Evolutionary conservation across 208 protist species (phyloP).

Genomic region (Crithidia thermophila): DNA sequence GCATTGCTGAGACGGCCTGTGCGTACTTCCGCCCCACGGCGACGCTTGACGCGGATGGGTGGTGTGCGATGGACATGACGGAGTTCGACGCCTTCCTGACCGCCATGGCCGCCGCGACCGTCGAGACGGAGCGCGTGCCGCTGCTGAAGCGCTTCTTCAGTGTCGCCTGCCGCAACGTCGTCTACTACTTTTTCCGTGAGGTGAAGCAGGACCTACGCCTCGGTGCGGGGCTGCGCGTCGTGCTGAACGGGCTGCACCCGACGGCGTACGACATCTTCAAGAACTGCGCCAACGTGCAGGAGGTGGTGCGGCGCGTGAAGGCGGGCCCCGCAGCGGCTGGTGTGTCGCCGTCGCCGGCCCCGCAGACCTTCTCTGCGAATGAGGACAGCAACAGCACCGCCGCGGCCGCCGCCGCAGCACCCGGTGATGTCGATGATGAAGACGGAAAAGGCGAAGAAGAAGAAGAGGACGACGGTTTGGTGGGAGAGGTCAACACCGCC

Average conservation of each 20-base stretch:
- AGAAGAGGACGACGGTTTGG: not conserved
- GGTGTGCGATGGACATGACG: conserved; percentile 34
- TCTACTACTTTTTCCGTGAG: conserved; percentile 48
- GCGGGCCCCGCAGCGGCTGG: conserved; percentile 10
- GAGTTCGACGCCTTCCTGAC: conserved; percentile 43
- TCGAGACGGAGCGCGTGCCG: conserved; percentile 32
- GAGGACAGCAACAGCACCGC: not conserved
- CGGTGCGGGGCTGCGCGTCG: conserved; percentile 38
- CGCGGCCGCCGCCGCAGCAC: not conserved
- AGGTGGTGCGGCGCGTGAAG: conserved; percentile 41
- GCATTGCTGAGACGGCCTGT: conserved; percentile 63
- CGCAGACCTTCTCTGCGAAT: no score
- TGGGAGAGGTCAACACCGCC: conserved; percentile 11
- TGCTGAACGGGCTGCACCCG: conserved; percentile 45
- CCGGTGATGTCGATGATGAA: not conserved
- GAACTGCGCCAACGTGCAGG: conserved; percentile 51
- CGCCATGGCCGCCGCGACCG: conserved; percentile 21
- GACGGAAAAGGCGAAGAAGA: not conserved
- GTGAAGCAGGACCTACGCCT: conserved; percentile 46
- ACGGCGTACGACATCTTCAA: conserved; percentile 44
- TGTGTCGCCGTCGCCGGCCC: no score
- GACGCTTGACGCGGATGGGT: conserved; percentile 27
- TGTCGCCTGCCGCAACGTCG: conserved; percentile 27
- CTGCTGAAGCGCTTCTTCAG: conserved; percentile 35
- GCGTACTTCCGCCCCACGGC: conserved; percentile 38